Base-by-base conservation (phyloP, 371 early-diverging fungal genomes). In the Batkoa obscura region DNA sequence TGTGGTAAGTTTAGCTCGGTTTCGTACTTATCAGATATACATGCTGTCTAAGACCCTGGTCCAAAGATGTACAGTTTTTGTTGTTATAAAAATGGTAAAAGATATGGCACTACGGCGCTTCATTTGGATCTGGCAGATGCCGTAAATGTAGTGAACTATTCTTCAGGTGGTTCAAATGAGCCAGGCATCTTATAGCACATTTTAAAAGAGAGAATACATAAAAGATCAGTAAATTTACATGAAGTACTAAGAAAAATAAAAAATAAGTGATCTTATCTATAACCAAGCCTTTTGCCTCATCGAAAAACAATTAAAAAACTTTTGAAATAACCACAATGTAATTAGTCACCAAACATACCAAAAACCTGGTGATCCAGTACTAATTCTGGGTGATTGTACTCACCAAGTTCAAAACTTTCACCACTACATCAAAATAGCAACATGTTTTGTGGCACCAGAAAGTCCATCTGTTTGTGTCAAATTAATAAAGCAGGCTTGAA, bases 41-140 rank as follows among this genome's bases (percentile, higher is more conserved):
- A 62, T 46, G 62, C 76, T 17, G 73, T 76, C 2, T 79, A 83
- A 0, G 82, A 84, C 56, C 68, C 81, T 3, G 81, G 84, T 0
- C 85, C 85, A 0, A 85, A 83, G 62, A 73, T 86, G 76, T 81
- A 83, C 60, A 76, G 73, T 42, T 80, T 83, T 0, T 78, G 77
- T 55, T 58, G 62, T 8, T 69, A 72, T 6, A 55, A 57, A 2
- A 8, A 34, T 17, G 43, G 2, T 15, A 30, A 15, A 10, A 39
- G 3, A 3, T 31, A 15, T 3, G 82, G 84, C 35, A 80, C 81
- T 0, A 83, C 84, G 1, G 76, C 73, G 30, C 63, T 85, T 31
- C 81, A 82, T 52, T 69, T 79, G 54, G 84, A 85, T 56, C 74
- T 80, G 70, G 75, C 84, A 0, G 88, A 83, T 56, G 81, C 83